Conservation (phyloP, 1,284 basidiomycete species). For the Sporisorium reilianum region DNA sequence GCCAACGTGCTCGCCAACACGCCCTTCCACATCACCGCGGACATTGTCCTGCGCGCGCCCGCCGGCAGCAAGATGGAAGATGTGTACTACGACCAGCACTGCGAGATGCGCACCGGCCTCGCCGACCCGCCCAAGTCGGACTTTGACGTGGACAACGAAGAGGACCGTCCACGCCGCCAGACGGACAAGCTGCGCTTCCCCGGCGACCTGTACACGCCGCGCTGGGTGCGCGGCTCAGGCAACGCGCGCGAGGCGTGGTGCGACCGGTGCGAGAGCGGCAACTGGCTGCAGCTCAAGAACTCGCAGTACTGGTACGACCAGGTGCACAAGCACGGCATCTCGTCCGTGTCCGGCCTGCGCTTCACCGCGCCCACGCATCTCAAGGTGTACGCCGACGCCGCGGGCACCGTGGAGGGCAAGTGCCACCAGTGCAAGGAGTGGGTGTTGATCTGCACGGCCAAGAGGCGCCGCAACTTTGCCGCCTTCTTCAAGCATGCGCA, state of each 20-base stretch:
- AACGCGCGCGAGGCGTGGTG: constrained; percentile 59
- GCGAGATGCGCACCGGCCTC: constrained; percentile 42
- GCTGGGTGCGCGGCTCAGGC: constrained; percentile 56
- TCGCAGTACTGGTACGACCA: constrained; percentile 63
- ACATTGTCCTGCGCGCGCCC: constrained; percentile 54
- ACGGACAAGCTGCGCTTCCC: constrained; percentile 58
- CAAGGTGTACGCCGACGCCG: constrained; percentile 50
- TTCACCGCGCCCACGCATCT: constrained; percentile 56
- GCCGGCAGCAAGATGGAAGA: constrained; percentile 54
- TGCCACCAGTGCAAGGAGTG: constrained; percentile 60
- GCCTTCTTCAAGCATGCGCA: constrained; percentile 59
- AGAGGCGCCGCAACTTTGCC: constrained; percentile 53
- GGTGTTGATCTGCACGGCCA: constrained; percentile 57
- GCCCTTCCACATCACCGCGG: constrained; percentile 50
- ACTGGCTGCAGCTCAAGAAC: constrained; percentile 60
- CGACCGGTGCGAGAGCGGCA: constrained; percentile 56
- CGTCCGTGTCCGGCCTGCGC: constrained; percentile 50
- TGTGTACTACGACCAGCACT: constrained; percentile 57
- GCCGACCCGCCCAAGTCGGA: constrained; percentile 49
- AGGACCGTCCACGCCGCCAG: constrained; percentile 50
- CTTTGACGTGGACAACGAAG: constrained; percentile 50
- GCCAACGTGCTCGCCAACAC: constrained; percentile 47
- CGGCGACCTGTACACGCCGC: constrained; percentile 58
- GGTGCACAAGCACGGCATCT: constrained; percentile 59
- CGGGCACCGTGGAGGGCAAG: constrained; percentile 54